Percentiles rank a stretch among this genome's conserved stretches.
phyloP scores from a whole-genome alignment of 805 yeast genomes.

The Teunomyces stri region DNA sequence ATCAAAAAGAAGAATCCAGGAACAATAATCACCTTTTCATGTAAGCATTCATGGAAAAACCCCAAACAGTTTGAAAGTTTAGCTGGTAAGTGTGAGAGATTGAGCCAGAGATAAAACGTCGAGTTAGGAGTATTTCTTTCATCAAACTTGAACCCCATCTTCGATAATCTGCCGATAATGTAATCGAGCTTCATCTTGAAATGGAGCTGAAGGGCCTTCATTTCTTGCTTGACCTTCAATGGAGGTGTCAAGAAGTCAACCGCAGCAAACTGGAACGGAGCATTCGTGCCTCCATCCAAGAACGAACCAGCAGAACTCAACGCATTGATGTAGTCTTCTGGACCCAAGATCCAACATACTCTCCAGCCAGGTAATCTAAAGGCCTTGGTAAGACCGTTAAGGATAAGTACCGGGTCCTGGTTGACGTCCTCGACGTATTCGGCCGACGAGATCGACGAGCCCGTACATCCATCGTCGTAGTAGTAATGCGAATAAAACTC shows the following conservation, averaged over 20 bases:
- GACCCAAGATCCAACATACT: constrained; percentile 62
- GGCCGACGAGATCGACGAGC: constrained; percentile 51
- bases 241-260: constrained; percentile 51
- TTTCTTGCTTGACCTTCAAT: constrained; percentile 47
- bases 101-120: constrained; percentile 60
- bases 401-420: constrained; percentile 55
- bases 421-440: constrained; percentile 53
- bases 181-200: constrained; percentile 58
- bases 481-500: constrained; percentile 61
- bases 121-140: constrained; percentile 49
- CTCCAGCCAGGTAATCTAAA: constrained; percentile 66
- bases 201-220: constrained; percentile 56
- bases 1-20: constrained; percentile 64
- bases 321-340: constrained; percentile 55
- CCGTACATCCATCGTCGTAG: constrained; percentile 52
- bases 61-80: constrained; percentile 58
- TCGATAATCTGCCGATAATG: constrained; percentile 44
- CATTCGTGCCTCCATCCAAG: constrained; percentile 60
- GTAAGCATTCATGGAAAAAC: constrained; percentile 61
- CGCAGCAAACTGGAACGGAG: constrained; percentile 62
- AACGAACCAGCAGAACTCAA: constrained; percentile 58
- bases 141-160: constrained; percentile 54
- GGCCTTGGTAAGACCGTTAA: constrained; percentile 60
- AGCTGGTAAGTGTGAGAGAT: constrained; percentile 52
- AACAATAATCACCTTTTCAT: constrained; percentile 57